Evolutionary conservation across 2,329 filamentous ascomycete genomes (phyloP), one percentile per base, ranked within the genome.

Genomic region (Allantophomopsis lycopodina): DNA sequence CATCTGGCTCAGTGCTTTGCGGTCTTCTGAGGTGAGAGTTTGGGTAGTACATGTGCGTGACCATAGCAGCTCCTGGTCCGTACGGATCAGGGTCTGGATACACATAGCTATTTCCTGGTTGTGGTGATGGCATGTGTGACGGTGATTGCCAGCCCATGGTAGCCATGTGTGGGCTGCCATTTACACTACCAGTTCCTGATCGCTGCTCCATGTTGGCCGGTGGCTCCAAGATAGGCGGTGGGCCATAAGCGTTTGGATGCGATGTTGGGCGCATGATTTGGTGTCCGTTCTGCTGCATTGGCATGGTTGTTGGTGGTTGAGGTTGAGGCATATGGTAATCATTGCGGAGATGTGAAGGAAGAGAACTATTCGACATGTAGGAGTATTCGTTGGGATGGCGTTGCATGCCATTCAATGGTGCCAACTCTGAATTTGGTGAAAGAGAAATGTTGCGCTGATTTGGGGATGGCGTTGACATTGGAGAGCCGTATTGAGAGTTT

Each of bases 41-140:
- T 30, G 71, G 68, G 49, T 87, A 88, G 57, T 87, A 89, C 64
- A 86, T 75, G 50, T 81, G 76, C 28, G 70, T 71, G 28, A 45
- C 45, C 55, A 77, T 69, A 33, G 71, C 69, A 28, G 68, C 67
- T 32, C 70, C 69, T 37, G 73, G 69, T 30, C 71, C 70, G 44
- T 79, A 80, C 18, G 76, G 74, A 50, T 94, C 86, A 0, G 85
- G 83, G 49, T 95, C 93, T 7, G 81, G 76, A 55, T 93, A 94
- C 45, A 83, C 77, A 47, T 86, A 88, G 46, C 68, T 68, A 37
- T 73, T 76, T 35, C 71, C 73, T 35, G 65, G 61, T 23, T 61
- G 64, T 45, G 87, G 82, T 7, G 82, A 80, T 8, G 81, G 76
- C 48, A 57, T 54, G 23, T 88, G 83, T 2, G 79, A 76, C 4